phyloP scores from a whole-genome alignment of 495 filamentous ascomycete genomes.

The Evansstolkia leycettana region DNA sequence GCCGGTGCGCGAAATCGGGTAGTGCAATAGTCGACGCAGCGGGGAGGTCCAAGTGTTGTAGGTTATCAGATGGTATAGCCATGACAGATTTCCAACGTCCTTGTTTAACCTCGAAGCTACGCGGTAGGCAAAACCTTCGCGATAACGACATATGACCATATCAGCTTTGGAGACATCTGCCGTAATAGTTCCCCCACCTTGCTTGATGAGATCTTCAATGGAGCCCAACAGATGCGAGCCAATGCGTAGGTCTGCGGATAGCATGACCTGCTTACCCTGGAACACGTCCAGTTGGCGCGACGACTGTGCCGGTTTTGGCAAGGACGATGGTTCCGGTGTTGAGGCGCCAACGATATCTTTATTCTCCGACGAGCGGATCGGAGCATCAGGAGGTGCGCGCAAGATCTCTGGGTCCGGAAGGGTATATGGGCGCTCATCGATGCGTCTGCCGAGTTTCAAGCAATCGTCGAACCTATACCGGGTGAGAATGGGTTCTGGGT shows the following conservation, averaged over 20 bases:
- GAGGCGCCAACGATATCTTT: constrained; percentile 62
- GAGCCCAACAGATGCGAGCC: constrained; percentile 50
- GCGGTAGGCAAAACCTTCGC: constrained; percentile 68
- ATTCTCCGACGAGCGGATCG: constrained; percentile 40
- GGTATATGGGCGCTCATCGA: constrained; percentile 76
- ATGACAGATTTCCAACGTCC: constrained; percentile 81
- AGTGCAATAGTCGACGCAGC: constrained; percentile 70
- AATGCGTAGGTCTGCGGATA: constrained; percentile 58
- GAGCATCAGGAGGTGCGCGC: constrained; percentile 37
- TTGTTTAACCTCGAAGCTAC: constrained; percentile 61
- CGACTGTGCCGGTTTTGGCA: constrained; percentile 32
- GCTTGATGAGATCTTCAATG: constrained; percentile 54
- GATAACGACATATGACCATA: constrained; percentile 76
- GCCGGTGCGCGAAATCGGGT: constrained; percentile 62
- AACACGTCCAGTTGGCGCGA: constrained; percentile 39
- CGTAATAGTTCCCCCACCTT: constrained; percentile 57
- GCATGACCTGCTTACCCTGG: constrained; percentile 40
- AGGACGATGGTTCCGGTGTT: constrained; percentile 45
- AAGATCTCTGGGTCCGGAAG: constrained; percentile 80
- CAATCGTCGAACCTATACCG: constrained; percentile 93
- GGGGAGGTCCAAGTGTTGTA: constrained; percentile 81
- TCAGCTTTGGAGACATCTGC: constrained; percentile 56
- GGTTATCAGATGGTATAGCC: constrained; percentile 86
- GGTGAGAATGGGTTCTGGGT: neutral
- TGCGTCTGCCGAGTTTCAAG: constrained; percentile 75